Evolutionary conservation across 805 yeast species (phyloP).

Genomic region (Kuraishia hungarica): DNA sequence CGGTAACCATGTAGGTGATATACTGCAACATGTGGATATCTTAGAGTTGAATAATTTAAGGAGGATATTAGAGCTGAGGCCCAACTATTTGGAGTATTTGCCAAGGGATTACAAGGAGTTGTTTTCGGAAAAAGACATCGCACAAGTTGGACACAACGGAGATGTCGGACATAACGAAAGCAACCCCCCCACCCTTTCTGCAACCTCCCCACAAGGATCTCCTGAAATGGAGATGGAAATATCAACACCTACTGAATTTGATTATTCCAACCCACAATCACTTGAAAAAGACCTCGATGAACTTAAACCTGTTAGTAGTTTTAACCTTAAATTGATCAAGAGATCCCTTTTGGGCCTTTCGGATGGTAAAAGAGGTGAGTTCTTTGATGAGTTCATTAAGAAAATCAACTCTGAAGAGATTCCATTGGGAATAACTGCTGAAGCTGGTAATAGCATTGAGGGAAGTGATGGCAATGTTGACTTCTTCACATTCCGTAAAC

Average conservation of each 20-base stretch:
- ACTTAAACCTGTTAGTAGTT: slow-evolving; percentile 62
- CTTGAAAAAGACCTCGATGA: slow-evolving; percentile 47
- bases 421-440: slow-evolving; percentile 8
- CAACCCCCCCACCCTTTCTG: no score
- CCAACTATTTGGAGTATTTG: slow-evolving; percentile 12
- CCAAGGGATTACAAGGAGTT: slow-evolving; percentile 27
- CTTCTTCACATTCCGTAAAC: slow-evolving; percentile 58
- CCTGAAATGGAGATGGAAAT: no score
- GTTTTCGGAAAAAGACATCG: slow-evolving; percentile 11
- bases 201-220: no score
- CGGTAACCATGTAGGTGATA: slow-evolving; percentile 13
- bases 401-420: slow-evolving; percentile 15
- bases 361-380: not conserved
- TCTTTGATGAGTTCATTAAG: slow-evolving; percentile 1
- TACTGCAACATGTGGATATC: slow-evolving; percentile 42
- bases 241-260: no score
- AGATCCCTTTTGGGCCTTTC: slow-evolving; percentile 54
- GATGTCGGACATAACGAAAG: no score
- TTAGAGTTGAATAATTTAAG: slow-evolving; percentile 40
- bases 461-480: slow-evolving; percentile 40
- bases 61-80: slow-evolving; percentile 11
- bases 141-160: not conserved
- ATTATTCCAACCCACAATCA: slow-evolving; percentile 20
- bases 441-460: no score
- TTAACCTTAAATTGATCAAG: slow-evolving; percentile 72